Percentiles rank a stretch among this genome's conserved stretches.
Conservation (phyloP, 768 basidiomycete species). For the Thelephora aurantiotincta region DNA sequence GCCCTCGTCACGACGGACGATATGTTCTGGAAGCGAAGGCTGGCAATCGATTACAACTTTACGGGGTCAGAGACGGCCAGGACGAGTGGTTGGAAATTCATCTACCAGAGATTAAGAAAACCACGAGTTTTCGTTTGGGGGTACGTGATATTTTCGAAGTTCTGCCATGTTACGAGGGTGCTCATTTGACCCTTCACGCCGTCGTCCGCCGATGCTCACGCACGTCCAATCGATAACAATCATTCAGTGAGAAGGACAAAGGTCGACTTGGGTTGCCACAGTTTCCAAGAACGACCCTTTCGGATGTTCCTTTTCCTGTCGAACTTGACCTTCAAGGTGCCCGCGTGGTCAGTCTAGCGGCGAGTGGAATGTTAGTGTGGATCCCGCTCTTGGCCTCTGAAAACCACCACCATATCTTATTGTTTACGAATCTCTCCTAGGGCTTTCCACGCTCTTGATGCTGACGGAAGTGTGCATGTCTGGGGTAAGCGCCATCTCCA, state of each 20-base stretch:
- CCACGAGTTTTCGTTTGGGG: slow-evolving; percentile 45
- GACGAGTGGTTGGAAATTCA: slow-evolving; percentile 63
- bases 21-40: slow-evolving; percentile 63
- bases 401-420: background rate
- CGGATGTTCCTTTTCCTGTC: slow-evolving; percentile 46
- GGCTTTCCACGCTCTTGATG: slow-evolving; percentile 81
- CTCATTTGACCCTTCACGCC: too few relatives aligned
- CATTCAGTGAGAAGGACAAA: slow-evolving; percentile 39
- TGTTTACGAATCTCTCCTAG: slow-evolving; percentile 21
- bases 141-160: slow-evolving; percentile 22
- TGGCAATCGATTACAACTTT: slow-evolving; percentile 67
- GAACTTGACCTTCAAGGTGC: slow-evolving; percentile 44
- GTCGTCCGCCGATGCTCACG: background rate
- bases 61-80: slow-evolving; percentile 58
- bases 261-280: slow-evolving; percentile 46
- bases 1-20: slow-evolving; percentile 50
- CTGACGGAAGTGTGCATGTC: slow-evolving; percentile 55
- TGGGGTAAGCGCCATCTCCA: slow-evolving; percentile 45
- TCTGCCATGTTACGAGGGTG: slow-evolving; percentile 1
- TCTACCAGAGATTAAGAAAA: slow-evolving; percentile 56
- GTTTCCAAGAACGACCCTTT: slow-evolving; percentile 19
- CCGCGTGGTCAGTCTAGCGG: slow-evolving; percentile 57
- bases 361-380: slow-evolving; percentile 64
- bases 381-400: background rate
- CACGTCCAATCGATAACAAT: slow-evolving; percentile 1